Base-by-base conservation (phyloP, 2,329 filamentous ascomycete species). In the Alternaria sp. region DNA sequence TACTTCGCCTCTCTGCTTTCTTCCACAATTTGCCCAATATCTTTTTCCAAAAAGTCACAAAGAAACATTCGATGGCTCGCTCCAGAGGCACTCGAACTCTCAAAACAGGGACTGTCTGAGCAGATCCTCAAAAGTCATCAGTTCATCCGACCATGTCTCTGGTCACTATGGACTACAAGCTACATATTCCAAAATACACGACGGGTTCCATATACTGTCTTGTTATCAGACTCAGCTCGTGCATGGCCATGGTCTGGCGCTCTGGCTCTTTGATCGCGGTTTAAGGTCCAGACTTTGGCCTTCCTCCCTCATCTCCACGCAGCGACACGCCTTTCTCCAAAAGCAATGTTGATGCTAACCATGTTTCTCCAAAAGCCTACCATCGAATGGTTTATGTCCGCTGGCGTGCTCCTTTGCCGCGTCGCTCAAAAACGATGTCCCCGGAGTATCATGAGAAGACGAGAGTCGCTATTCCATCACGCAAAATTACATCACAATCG, bases 181-280 rank as follows among this genome's bases (percentile, higher is more conserved):
- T 33, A 33, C 14, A 15, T 8, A 33, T 15, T 30, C 30, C 14
- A 33, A 15, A 33, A 14, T 15, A 33, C 6, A 33, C 30, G 14
- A 33, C 12, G 30, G 30, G 12, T 15, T 33, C 14, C 30, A 14
- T 33, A 33, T 15, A 33, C 30, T 33, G 14, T 2, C 30, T 1
- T 15, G 8, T 4, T 8, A 15, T 3, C 30, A 33, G 14, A 33
- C 6, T 0, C 1, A 1, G 14, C 30, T 1, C 6, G 6, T 3
- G 15, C 14, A 7, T 15, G 0, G 30, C 14, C 0, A 33, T 33
- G 30, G 14, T 33, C 30, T 33, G 30, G 30, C 1, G 30, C 6
- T 33, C 14, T 33, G 30, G 30, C 30, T 33, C 14, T 4, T 33
- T 33, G 6, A 6, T 33, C 3, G 30, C 30, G 14, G 14, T 7